Evolutionary conservation across 2,329 filamentous ascomycete species (phyloP), one percentile per base, ranked within the genome.

Genomic region (Lomentospora prolificans): DNA sequence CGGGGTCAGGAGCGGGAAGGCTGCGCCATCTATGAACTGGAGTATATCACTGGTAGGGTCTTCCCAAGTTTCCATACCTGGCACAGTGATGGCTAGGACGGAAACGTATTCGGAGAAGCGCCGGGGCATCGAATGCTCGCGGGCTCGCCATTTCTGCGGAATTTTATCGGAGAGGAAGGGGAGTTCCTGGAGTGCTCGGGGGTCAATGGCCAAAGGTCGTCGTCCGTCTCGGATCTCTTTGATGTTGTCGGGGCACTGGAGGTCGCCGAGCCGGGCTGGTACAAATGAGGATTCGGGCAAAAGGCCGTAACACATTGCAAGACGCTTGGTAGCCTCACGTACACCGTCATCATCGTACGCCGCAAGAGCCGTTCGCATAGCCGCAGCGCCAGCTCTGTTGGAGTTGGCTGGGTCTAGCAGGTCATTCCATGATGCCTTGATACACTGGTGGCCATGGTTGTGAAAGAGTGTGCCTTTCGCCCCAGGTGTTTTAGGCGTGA

Each of bases 141-240:
- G 25, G 17, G 10, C 33, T 14, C 39, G 51, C n/a, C 22, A 44
- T 24, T 27, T 12, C 9, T 10, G 8, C 3, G 51, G 51, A 12
- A 53, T 19, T 10, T 4, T 10, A 19, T 27, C 36, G 24, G 51
- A 14, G 10, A 7, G 17, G 24, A 44, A 53, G 22, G 33, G 51
- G 12, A 53, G 51, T 6, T 53, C 31, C 8, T 39, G 19, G 5
- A 44, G 17, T 22, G 52, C 52, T 14, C 24, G 33, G 22, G 39
- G 36, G 14, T 54, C 52, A n/a, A 54, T 27, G 17, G 52, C 52
- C 22, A 54, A 30, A 39, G 52, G 52, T 14, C 52, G 52, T 14
- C 52, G 36, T 3, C 36, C 52, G 5, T 28, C 28, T 12, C 17
- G 6, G 24, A 54, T 46, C 7, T 10, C 8, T 5, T 14, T 5